A percentile compares a stretch with the other conserved stretches of the same genome.
Evolutionary conservation across 2,329 filamentous ascomycete species (phyloP).

Genomic region (Trichophyton mentagrophytes): DNA sequence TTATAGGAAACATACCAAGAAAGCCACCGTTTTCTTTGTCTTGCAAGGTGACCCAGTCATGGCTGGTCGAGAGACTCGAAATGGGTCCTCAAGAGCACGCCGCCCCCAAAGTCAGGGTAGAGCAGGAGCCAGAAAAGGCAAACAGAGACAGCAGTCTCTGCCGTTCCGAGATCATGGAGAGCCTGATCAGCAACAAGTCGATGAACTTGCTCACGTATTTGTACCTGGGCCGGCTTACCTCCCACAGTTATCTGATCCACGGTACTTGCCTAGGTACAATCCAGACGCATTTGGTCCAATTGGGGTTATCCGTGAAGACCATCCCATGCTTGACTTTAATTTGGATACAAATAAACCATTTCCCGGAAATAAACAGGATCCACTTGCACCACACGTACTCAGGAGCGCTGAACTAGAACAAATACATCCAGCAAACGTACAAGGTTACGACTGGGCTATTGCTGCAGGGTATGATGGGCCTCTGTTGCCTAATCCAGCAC

Average conservation of each 20-base stretch:
- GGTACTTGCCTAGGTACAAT: not conserved
- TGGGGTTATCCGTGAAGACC: not conserved
- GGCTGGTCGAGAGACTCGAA: not conserved
- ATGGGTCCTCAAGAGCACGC: not conserved
- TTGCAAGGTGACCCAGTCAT: not conserved
- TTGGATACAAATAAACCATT: not conserved
- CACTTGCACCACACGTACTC: not conserved
- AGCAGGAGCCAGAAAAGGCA: not conserved
- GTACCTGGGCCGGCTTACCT: not conserved
- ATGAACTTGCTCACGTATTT: not conserved
- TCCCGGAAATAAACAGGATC: not conserved
- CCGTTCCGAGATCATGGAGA: not conserved
- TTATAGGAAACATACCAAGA: not conserved
- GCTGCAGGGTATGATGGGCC: conserved; percentile 1
- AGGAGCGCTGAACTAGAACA: not conserved
- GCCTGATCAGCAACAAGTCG: not conserved
- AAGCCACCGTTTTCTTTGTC: not conserved
- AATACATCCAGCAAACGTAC: not conserved
- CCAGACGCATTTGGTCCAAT: not conserved
- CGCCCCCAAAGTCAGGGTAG: not conserved
- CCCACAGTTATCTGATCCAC: not conserved
- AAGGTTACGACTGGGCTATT: not conserved
- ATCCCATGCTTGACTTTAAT: not conserved
- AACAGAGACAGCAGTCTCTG: not conserved
- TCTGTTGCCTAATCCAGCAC: not conserved